Evolutionary conservation across 768 basidiomycete species (phyloP).

Genomic region (Boletus patriciae): DNA sequence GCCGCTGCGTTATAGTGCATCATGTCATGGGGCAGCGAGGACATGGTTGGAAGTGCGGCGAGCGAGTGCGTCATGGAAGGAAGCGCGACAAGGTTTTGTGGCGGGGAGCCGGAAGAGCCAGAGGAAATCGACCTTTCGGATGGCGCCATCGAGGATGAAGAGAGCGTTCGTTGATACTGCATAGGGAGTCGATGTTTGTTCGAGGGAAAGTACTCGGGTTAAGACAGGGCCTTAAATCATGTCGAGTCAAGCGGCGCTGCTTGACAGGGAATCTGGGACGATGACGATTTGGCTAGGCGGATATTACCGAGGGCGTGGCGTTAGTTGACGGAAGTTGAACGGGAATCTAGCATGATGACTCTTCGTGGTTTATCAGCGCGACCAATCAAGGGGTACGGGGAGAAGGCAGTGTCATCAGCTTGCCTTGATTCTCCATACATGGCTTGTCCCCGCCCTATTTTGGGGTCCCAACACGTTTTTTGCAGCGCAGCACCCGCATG

Average conservation of each 20-base stretch:
- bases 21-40: conserved; percentile 32
- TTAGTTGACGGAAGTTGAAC: conserved; percentile 29
- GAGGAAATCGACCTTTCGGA: conserved; percentile 36
- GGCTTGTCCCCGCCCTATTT: conserved; percentile 25
- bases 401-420: conserved; percentile 30
- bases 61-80: conserved; percentile 37
- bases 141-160: conserved; percentile 34
- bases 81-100: conserved; percentile 29
- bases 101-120: conserved; percentile 33
- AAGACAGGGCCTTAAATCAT: conserved; percentile 27
- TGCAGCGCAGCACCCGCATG: conserved; percentile 36
- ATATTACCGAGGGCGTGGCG: conserved; percentile 39
- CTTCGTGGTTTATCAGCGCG: conserved; percentile 34
- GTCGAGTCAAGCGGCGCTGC: conserved; percentile 24
- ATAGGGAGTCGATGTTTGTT: conserved; percentile 23
- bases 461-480: conserved; percentile 33
- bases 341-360: conserved; percentile 36
- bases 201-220: conserved; percentile 6
- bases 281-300: conserved; percentile 27
- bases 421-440: conserved; percentile 20
- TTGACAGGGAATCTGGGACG: conserved; percentile 20
- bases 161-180: conserved; percentile 32
- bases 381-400: conserved; percentile 33
- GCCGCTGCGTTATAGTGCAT: conserved; percentile 31
- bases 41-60: conserved; percentile 32